Conservation (phyloP, 129 eudicot genomes). For the Flaveria ramosissima region DNA sequence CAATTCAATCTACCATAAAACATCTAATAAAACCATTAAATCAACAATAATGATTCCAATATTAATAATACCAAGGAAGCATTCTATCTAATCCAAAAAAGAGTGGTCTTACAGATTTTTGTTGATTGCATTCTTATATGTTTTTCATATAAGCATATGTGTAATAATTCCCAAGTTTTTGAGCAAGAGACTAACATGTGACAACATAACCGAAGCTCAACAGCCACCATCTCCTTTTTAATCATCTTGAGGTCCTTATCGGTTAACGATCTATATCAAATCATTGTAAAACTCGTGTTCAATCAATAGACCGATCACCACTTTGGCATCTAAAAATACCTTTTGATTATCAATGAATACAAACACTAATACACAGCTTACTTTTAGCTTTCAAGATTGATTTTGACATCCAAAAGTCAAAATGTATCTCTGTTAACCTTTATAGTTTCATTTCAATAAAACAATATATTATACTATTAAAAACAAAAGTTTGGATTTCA, state of each 20-base stretch:
- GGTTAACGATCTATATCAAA: constrained; percentile 90
- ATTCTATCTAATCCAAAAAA: too few relatives aligned
- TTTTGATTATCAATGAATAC: constrained; percentile 55
- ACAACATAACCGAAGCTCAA: constrained; percentile 11
- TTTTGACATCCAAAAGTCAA: constrained; percentile 24
- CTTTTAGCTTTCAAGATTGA: too few relatives aligned
- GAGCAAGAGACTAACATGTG: background rate
- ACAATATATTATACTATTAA: too few relatives aligned
- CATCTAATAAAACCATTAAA: too few relatives aligned
- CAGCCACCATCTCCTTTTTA: constrained; percentile 95
- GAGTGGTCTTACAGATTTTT: too few relatives aligned
- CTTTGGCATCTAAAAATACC: constrained; percentile 90
- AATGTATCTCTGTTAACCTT: constrained; percentile 6
- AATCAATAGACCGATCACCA: constrained; percentile 97
- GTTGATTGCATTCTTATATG: too few relatives aligned
- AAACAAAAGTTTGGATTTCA: too few relatives aligned
- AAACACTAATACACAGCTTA: background rate
- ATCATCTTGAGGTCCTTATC: constrained; percentile 92
- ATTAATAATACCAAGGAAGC: too few relatives aligned
- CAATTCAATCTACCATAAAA: too few relatives aligned
- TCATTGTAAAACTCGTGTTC: constrained; percentile 93
- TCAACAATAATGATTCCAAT: too few relatives aligned
- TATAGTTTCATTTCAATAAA: background rate
- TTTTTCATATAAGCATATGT: too few relatives aligned
- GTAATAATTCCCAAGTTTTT: constrained; percentile 32